Evolutionary conservation across 192 early-diverging fungal species (phyloP).

Genomic region (Umbelopsis sp.): DNA sequence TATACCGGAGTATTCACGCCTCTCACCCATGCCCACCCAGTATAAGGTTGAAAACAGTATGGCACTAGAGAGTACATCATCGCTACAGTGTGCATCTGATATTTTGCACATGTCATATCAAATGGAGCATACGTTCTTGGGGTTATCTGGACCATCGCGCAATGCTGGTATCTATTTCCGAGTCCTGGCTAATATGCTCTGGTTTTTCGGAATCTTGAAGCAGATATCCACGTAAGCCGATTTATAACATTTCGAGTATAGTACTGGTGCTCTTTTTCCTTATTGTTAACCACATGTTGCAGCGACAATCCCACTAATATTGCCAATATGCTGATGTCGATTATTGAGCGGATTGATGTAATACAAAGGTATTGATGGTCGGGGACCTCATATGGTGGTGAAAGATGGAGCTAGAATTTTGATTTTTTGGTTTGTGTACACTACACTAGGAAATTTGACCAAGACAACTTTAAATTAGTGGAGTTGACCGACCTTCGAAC

Average conservation of each 20-base stretch:
- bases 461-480: constrained; percentile 19
- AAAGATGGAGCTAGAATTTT: background rate
- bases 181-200: constrained; percentile 51
- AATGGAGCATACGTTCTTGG: constrained; percentile 55
- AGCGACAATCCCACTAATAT: constrained; percentile 31
- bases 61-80: constrained; percentile 24
- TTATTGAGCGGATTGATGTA: constrained; percentile 38
- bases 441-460: constrained; percentile 11
- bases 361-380: constrained; percentile 37
- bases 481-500: constrained; percentile 37
- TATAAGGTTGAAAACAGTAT: constrained; percentile 29
- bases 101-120: constrained; percentile 47
- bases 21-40: background rate
- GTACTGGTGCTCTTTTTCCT: too few species aligned
- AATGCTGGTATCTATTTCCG: constrained; percentile 50
- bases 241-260: background rate
- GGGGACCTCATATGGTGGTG: constrained; percentile 21
- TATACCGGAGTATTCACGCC: too few species aligned
- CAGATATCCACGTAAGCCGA: constrained; percentile 33
- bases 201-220: constrained; percentile 53
- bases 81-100: constrained; percentile 40
- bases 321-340: constrained; percentile 43
- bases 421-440: background rate
- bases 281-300: background rate
- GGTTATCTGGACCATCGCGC: constrained; percentile 38